Percentiles rank a stretch among this genome's conserved stretches.
These are phyloP conservation scores for Thielaviopsis populi DNA, from an alignment of 2,329 filamentous ascomycete species.

Conservation along the genomic window DNA sequence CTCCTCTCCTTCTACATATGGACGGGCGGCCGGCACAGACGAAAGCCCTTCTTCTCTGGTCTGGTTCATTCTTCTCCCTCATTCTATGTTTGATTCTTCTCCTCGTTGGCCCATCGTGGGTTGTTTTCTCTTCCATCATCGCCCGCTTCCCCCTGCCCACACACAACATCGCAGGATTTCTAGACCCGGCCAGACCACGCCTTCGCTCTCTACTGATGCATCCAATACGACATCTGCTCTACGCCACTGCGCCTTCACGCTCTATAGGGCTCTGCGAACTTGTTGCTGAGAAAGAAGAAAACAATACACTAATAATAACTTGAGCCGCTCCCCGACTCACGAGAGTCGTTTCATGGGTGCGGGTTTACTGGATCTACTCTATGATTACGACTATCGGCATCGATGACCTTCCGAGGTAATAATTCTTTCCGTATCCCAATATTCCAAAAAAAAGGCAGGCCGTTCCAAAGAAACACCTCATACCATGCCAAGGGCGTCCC, in stretches of 20 bases:
- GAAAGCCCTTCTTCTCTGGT: not conserved
- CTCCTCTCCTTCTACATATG: not conserved
- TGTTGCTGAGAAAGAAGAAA: not conserved
- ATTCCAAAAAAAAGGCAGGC: not conserved
- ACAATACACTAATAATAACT: not conserved
- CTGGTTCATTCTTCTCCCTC: not conserved
- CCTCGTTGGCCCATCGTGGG: not conserved
- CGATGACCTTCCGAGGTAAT: not conserved
- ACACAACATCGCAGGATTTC: too few relatives aligned
- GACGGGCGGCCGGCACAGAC: not conserved
- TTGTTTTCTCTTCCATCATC: not conserved
- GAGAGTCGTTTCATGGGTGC: not conserved
- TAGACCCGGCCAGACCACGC: too few relatives aligned
- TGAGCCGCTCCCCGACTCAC: not conserved
- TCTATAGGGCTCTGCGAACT: not conserved
- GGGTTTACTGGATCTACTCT: not conserved
- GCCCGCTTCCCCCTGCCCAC: not conserved
- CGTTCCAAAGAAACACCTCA: conserved; percentile 2
- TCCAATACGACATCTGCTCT: too few relatives aligned
- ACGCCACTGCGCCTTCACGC: not conserved
- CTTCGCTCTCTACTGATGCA: too few relatives aligned
- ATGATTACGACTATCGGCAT: conserved; percentile 2
- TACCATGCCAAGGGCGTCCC: not conserved
- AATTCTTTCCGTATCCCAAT: not conserved
- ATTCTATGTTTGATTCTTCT: not conserved